Base-by-base conservation (phyloP, 2,329 filamentous ascomycete species). In the Xylaria polymorpha region DNA sequence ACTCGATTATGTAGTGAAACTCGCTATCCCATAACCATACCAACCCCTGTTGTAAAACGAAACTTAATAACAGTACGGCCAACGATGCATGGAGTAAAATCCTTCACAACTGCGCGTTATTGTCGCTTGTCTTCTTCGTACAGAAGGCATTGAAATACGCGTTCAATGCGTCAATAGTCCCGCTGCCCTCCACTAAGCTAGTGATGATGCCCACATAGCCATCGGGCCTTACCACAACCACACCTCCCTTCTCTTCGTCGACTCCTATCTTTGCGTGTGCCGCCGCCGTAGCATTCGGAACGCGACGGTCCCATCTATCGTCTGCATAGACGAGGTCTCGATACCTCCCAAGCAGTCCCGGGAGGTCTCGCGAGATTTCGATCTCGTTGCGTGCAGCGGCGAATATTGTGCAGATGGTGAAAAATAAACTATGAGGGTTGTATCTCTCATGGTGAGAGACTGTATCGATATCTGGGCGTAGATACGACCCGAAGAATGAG, bases 261-360 rank as follows among this genome's bases (percentile, higher is more conserved):
- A 97, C 79, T 0, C 94, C 94, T 85, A 97, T 91, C 85, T 97
- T 97, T 50, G 91, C 90, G 80, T 98, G 94, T 5, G 93, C 93
- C 2, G 92, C 86, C 5, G 91, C 93, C 74, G 85, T 85, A 1
- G 92, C 91, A 22, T 91, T 84, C 0, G 91, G 90, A 0, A 93
- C 90, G 7, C 88, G 85, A 51, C 86, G 84, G 77, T 96, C 92
- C 83, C 88, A 90, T 57, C 92, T 85, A 79, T 97, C 94, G 75
- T 97, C 94, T 0, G 94, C 92, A 76, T 97, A 97, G 43, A 97
- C 85, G 75, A 96, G 92, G 75, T 94, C 91, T 58, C 90, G 85
- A 80, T 97, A 97, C 64, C 92, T 86, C 5, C 87, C 89, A 66
- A 98, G 85, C 1, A 92, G 76, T 22, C 85, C 83, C 0, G 94